A percentile compares a stretch with the other conserved stretches of the same genome.
phyloP scores from a whole-genome alignment of 768 basidiomycete genomes.

The Sistotremastrum niveocremeum region DNA sequence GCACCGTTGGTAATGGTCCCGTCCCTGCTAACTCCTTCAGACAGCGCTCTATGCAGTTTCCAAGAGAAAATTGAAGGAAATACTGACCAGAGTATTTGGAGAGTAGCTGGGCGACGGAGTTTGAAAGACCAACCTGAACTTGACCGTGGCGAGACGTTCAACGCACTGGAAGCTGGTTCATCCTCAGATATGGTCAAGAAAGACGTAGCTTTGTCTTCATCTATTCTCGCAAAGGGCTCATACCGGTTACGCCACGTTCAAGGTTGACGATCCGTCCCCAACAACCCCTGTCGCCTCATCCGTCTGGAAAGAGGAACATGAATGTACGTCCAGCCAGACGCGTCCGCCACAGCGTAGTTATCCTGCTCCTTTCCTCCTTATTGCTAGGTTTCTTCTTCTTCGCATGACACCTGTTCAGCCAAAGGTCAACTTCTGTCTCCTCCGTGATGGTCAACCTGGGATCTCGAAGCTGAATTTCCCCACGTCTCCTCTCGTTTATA shows the following conservation, averaged over 20 bases:
- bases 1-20: too few species aligned
- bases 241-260: slow-evolving; percentile 41
- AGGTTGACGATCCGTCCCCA: slow-evolving; percentile 17
- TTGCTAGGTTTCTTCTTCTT: slow-evolving; percentile 40
- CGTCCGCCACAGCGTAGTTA: slow-evolving; percentile 10
- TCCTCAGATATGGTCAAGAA: too few species aligned
- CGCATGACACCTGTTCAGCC: slow-evolving; percentile 51
- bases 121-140: too few species aligned
- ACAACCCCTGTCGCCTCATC: slow-evolving; percentile 5
- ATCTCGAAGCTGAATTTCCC: background rate
- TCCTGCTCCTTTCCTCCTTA: slow-evolving; percentile 33
- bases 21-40: too few species aligned
- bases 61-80: too few species aligned
- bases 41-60: too few species aligned
- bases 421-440: slow-evolving; percentile 35
- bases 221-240: slow-evolving; percentile 49
- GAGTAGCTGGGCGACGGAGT: too few species aligned
- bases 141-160: too few species aligned
- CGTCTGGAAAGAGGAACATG: slow-evolving; percentile 1
- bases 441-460: background rate
- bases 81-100: too few species aligned
- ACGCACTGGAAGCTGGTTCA: too few species aligned
- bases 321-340: background rate
- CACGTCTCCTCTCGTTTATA: slow-evolving; percentile 22
- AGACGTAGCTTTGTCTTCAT: slow-evolving; percentile 37